Evolutionary conservation across 164 flowering plant genomes (phyloP).

Genomic region (Vitis cinerea): DNA sequence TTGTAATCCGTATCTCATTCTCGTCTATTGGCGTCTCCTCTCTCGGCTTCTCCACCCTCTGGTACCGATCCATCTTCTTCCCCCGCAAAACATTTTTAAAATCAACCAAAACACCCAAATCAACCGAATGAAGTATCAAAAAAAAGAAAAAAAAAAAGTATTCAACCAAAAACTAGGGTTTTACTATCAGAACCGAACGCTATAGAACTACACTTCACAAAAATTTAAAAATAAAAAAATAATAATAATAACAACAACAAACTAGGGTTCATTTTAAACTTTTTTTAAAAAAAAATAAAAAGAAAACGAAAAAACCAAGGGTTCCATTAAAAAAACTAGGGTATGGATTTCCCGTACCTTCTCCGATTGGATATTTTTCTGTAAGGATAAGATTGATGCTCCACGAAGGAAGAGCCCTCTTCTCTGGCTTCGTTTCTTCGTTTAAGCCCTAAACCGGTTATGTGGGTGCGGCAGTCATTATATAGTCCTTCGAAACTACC

Average conservation of each 20-base stretch:
- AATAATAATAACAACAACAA: too few species aligned
- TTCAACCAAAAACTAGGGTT: too few species aligned
- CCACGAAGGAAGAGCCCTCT: slow-evolving; percentile 41
- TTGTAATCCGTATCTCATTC: slow-evolving; percentile 82
- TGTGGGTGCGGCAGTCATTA: background rate
- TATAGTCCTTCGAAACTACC: slow-evolving; percentile 19
- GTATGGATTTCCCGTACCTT: background rate
- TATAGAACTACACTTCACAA: too few species aligned
- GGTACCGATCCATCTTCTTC: slow-evolving; percentile 80
- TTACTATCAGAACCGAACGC: background rate
- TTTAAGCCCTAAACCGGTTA: slow-evolving; percentile 44
- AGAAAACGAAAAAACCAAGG: too few species aligned
- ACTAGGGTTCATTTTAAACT: too few species aligned
- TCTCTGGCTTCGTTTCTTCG: slow-evolving; percentile 52
- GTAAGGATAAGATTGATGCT: slow-evolving; percentile 12
- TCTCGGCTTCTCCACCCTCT: slow-evolving; percentile 82
- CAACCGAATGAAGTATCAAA: background rate
- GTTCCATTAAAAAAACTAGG: too few species aligned
- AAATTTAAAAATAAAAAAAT: too few species aligned
- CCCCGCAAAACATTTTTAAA: background rate
- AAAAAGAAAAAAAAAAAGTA: background rate
- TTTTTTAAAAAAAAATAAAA: too few species aligned
- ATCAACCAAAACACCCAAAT: background rate
- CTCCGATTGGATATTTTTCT: background rate
- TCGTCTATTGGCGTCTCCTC: slow-evolving; percentile 72